These are phyloP conservation scores for Barnettozyma wickerhamii DNA, from an alignment of 805 yeast species.

Conservation along the genomic window DNA sequence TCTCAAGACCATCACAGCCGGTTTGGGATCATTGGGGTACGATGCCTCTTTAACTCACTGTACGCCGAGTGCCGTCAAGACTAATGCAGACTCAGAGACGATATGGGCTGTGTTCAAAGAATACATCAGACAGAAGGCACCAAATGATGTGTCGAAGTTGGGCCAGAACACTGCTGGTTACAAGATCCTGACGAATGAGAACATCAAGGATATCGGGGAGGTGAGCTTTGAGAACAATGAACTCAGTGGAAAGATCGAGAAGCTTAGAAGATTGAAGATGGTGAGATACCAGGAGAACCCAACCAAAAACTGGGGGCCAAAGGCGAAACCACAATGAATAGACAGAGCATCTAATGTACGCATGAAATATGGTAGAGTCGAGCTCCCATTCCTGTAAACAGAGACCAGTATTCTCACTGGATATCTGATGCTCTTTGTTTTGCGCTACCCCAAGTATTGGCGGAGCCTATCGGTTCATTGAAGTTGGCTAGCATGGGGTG, in stretches of 20 bases:
- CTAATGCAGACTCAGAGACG: constrained; percentile 81
- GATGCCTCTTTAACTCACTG: constrained; percentile 87
- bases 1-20: constrained; percentile 64
- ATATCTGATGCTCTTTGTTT: too few species aligned
- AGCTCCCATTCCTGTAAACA: constrained; percentile 20
- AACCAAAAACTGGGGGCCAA: constrained; percentile 95
- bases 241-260: constrained; percentile 51
- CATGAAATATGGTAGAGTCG: too few species aligned
- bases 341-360: too few species aligned
- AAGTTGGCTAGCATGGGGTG: too few species aligned
- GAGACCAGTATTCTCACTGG: constrained; percentile 19
- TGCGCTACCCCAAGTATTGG: too few species aligned
- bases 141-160: constrained; percentile 30
- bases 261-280: constrained; percentile 68
- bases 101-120: constrained; percentile 69
- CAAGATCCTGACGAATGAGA: constrained; percentile 45
- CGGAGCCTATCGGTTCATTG: too few species aligned
- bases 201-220: constrained; percentile 27
- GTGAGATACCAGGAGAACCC: constrained; percentile 92
- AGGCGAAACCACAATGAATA: constrained; percentile 58
- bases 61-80: constrained; percentile 77
- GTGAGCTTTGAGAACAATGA: constrained; percentile 61
- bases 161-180: constrained; percentile 52
- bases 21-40: constrained; percentile 80
- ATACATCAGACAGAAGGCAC: constrained; percentile 47